Evolutionary conservation across 2,329 filamentous ascomycete genomes (phyloP).

Genomic region (Metarhizium brunneum): DNA sequence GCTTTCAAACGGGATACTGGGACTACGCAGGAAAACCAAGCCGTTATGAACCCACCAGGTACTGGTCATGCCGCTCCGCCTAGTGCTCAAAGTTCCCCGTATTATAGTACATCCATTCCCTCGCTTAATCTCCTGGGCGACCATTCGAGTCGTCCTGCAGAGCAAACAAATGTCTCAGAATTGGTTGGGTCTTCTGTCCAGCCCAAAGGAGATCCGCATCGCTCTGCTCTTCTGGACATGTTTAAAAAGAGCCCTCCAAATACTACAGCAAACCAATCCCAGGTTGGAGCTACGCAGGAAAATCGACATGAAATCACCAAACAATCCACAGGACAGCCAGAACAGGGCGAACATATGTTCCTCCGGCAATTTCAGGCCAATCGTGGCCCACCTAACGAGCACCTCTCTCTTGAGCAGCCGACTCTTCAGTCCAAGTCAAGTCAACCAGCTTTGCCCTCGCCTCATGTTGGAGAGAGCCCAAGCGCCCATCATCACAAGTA

Average conservation of each 20-base stretch:
- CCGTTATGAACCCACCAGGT: background rate
- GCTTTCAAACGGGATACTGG: conserved; percentile 29
- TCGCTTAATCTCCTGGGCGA: background rate
- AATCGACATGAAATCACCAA: background rate
- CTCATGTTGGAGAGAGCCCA: conserved; percentile 5
- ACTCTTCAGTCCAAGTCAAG: conserved; percentile 10
- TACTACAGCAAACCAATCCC: background rate
- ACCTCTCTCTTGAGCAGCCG: conserved; percentile 13
- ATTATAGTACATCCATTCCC: background rate
- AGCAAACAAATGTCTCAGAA: conserved; percentile 15
- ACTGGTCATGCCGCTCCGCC: background rate
- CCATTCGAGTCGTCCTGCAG: background rate
- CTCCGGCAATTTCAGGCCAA: conserved; percentile 1
- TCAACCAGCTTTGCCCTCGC: conserved; percentile 9
- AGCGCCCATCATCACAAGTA: background rate
- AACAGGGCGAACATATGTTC: background rate
- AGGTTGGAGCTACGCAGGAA: background rate
- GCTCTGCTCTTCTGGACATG: conserved; percentile 41
- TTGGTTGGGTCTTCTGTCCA: conserved; percentile 17
- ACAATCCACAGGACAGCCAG: background rate
- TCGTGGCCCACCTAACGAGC: background rate
- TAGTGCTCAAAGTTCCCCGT: background rate
- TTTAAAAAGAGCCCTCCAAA: conserved; percentile 34
- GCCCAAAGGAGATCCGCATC: conserved; percentile 25
- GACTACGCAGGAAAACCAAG: conserved; percentile 6